These are phyloP conservation scores for Paragyromitra xinjiangensis DNA, from an alignment of 495 filamentous ascomycete genomes.

Conservation along the genomic window DNA sequence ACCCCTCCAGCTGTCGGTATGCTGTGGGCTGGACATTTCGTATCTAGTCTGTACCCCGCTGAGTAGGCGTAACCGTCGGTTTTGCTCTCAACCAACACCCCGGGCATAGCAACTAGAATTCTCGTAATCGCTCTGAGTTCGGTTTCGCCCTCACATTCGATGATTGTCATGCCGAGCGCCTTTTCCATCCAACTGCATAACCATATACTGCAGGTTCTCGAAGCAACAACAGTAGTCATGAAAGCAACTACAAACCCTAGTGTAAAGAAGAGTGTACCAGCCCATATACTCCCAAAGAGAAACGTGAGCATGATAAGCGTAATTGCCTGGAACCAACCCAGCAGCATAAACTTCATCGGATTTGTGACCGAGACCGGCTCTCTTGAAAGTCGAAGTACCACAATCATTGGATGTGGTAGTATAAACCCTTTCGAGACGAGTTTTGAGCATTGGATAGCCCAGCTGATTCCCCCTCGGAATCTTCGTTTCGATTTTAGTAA, in stretches of 20 bases:
- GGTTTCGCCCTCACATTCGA: conserved; percentile 1
- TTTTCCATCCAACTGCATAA: conserved; percentile 19
- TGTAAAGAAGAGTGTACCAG: conserved; percentile 10
- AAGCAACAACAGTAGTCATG: conserved; percentile 3
- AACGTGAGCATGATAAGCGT: conserved; percentile 13
- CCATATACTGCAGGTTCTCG: conserved; percentile 18
- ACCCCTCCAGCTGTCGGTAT: no score
- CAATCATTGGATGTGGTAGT: no score
- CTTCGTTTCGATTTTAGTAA: no score
- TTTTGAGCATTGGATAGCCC: no score
- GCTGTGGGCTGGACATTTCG: no score
- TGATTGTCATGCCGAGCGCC: conserved; percentile 15
- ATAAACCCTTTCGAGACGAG: no score
- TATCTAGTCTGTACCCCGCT: no score
- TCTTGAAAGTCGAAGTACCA: no score
- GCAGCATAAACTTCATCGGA: no score
- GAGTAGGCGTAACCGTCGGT: background rate
- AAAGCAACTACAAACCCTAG: conserved; percentile 21
- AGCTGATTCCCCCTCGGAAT: no score
- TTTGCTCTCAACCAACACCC: conserved; percentile 24
- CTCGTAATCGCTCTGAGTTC: background rate
- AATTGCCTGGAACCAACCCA: background rate
- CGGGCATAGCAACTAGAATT: conserved; percentile 8
- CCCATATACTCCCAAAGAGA: conserved; percentile 37
- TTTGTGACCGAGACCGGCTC: no score